Evolutionary conservation across 2,329 filamentous ascomycete species (phyloP).

Genomic region (Fonsecaea nubica): DNA sequence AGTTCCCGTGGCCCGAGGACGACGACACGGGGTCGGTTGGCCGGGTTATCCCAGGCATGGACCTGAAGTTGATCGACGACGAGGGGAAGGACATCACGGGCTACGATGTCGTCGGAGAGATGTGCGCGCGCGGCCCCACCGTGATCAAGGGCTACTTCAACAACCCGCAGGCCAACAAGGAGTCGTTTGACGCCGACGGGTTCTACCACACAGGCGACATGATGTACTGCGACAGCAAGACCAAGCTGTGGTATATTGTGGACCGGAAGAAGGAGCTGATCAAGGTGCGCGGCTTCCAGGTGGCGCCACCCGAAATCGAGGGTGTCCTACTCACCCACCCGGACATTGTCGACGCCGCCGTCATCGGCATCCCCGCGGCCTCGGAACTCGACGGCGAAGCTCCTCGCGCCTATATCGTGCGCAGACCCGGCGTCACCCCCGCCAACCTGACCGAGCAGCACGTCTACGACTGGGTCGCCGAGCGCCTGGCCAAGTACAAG

Average conservation of each 20-base stretch:
- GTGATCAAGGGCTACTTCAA: slow-evolving; percentile 62
- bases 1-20: slow-evolving; percentile 46
- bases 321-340: slow-evolving; percentile 54
- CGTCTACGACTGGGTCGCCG: slow-evolving; percentile 51
- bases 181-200: slow-evolving; percentile 51
- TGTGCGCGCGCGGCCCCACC: slow-evolving; percentile 58
- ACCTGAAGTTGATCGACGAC: slow-evolving; percentile 52
- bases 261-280: slow-evolving; percentile 36
- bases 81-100: slow-evolving; percentile 60
- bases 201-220: slow-evolving; percentile 62
- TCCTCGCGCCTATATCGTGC: slow-evolving; percentile 40
- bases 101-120: slow-evolving; percentile 56
- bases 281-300: slow-evolving; percentile 51
- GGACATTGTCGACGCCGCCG: slow-evolving; percentile 57
- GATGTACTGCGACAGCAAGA: slow-evolving; percentile 48
- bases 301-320: slow-evolving; percentile 60
- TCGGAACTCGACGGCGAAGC: slow-evolving; percentile 29
- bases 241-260: slow-evolving; percentile 32
- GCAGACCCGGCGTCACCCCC: slow-evolving; percentile 49
- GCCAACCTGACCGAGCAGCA: slow-evolving; percentile 47
- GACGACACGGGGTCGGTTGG: slow-evolving; percentile 59
- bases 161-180: slow-evolving; percentile 44
- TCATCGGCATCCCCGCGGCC: slow-evolving; percentile 51
- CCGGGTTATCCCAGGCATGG: slow-evolving; percentile 47
- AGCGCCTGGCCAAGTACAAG: slow-evolving; percentile 64